phyloP scores from a whole-genome alignment of 805 yeast genomes.

The Ogataea dorogensis region DNA sequence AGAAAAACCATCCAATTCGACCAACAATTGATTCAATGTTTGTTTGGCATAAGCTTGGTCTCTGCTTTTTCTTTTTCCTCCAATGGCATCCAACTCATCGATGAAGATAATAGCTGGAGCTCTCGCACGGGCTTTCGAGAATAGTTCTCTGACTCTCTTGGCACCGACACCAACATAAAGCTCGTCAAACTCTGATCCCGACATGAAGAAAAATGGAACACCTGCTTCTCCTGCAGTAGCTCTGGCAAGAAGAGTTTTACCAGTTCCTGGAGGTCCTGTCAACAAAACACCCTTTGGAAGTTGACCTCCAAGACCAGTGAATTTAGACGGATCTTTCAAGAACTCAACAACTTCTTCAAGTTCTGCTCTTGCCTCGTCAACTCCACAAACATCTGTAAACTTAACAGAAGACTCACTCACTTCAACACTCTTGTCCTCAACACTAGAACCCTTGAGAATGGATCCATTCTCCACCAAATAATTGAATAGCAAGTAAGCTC shows the following conservation, averaged over 20 bases:
- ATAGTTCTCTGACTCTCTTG: conserved; percentile 91
- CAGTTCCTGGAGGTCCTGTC: conserved; percentile 99
- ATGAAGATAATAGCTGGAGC: conserved; percentile 97
- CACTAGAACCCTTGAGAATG: conserved; percentile 37
- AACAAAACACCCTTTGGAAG: conserved; percentile 94
- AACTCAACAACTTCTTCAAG: conserved; percentile 98
- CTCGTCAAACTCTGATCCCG: conserved; percentile 98
- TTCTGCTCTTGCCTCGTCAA: conserved; percentile 97
- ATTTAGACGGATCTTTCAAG: conserved; percentile 91
- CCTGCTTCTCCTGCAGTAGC: conserved; percentile 99
- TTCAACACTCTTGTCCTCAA: conserved; percentile 25
- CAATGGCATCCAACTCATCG: conserved; percentile 98
- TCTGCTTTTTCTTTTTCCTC: conserved; percentile 94
- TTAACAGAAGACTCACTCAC: conserved; percentile 52
- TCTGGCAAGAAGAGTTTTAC: conserved; percentile 93
- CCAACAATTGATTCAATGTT: conserved; percentile 91
- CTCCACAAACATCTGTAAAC: conserved; percentile 93
- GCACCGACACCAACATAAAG: conserved; percentile 99
- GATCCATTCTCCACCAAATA: conserved; percentile 82
- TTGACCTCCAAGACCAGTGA: conserved; percentile 96
- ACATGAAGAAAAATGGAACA: conserved; percentile 97
- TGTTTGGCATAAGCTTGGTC: conserved; percentile 99
- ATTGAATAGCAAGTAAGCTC: conserved; percentile 73
- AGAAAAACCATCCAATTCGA: conserved; percentile 93
- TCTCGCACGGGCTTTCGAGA: conserved; percentile 87